phyloP scores from a whole-genome alignment of 2,329 filamentous ascomycete species.

The Phaeomoniella chlamydospora region DNA sequence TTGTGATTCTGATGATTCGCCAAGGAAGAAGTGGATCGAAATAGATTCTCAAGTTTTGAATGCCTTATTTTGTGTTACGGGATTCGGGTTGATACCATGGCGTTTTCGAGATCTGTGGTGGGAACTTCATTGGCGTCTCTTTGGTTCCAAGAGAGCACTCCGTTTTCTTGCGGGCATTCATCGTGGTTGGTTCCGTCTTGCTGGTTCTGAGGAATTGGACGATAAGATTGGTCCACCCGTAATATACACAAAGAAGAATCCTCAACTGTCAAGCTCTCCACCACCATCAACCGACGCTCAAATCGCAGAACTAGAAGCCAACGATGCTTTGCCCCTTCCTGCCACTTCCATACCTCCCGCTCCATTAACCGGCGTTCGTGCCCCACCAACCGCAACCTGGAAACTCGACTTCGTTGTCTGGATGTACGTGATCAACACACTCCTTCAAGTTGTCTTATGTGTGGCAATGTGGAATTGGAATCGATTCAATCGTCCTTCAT shows the following conservation, averaged over 20 bases:
- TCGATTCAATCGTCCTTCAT: slow-evolving; percentile 57
- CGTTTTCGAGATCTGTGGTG: slow-evolving; percentile 68
- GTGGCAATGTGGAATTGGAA: slow-evolving; percentile 76
- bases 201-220: slow-evolving; percentile 47
- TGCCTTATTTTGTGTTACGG: slow-evolving; percentile 73
- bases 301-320: slow-evolving; percentile 34
- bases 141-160: slow-evolving; percentile 39
- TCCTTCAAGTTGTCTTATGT: slow-evolving; percentile 59
- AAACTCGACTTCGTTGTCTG: slow-evolving; percentile 69
- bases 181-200: slow-evolving; percentile 59
- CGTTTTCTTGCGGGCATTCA: slow-evolving; percentile 61
- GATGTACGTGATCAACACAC: slow-evolving; percentile 65
- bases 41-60: slow-evolving; percentile 73
- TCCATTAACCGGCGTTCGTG: slow-evolving; percentile 58
- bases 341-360: slow-evolving; percentile 46
- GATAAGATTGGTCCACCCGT: slow-evolving; percentile 11
- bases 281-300: slow-evolving; percentile 26
- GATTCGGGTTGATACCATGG: slow-evolving; percentile 75
- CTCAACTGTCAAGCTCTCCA: slow-evolving; percentile 6
- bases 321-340: slow-evolving; percentile 47
- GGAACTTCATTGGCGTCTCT: slow-evolving; percentile 49
- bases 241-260: slow-evolving; percentile 8
- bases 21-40: slow-evolving; percentile 74
- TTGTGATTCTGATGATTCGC: slow-evolving; percentile 56
- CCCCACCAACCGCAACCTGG: slow-evolving; percentile 53